A percentile compares a stretch with the other conserved stretches of the same genome.
phyloP scores from a whole-genome alignment of 2,329 filamentous ascomycete species.

The Trichoderma sp. region DNA sequence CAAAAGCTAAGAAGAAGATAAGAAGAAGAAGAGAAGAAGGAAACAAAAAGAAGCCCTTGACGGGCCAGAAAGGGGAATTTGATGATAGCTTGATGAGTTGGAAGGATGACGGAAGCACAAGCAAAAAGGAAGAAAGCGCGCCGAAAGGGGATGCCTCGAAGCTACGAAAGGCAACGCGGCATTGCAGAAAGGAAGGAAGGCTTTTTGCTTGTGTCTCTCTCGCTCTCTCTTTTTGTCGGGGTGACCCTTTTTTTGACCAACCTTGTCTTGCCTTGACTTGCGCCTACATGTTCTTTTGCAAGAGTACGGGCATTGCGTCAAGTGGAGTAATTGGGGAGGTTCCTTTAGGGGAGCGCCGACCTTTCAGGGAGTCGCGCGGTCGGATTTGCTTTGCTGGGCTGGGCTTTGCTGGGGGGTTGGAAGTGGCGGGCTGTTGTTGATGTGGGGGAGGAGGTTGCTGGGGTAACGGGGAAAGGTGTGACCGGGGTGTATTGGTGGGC shows the following conservation, averaged over 20 bases:
- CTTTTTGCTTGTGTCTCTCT: background rate
- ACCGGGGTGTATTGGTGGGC: background rate
- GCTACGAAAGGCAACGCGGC: constrained; percentile 4
- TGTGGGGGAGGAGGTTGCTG: constrained; percentile 26
- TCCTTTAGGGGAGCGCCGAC: constrained; percentile 16
- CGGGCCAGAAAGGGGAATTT: constrained; percentile 1
- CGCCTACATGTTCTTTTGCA: constrained; percentile 13
- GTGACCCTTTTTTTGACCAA: constrained; percentile 2
- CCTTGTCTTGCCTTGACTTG: background rate
- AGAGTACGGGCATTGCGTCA: constrained; percentile 11
- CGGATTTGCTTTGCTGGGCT: background rate
- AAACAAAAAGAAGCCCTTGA: background rate
- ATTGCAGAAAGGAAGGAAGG: background rate
- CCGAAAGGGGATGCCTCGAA: constrained; percentile 9
- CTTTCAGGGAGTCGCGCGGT: constrained; percentile 14
- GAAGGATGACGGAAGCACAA: background rate
- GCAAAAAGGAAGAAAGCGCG: background rate
- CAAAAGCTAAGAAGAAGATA: background rate
- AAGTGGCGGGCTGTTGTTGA: constrained; percentile 24
- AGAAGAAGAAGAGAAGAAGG: background rate
- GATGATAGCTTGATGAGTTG: background rate
- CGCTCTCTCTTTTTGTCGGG: background rate
- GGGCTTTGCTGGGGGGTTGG: background rate
- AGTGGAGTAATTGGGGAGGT: constrained; percentile 5
- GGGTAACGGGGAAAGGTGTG: constrained; percentile 13